Evolutionary conservation across 805 yeast genomes (phyloP).

Genomic region (Scheffersomyces amazonensis): DNA sequence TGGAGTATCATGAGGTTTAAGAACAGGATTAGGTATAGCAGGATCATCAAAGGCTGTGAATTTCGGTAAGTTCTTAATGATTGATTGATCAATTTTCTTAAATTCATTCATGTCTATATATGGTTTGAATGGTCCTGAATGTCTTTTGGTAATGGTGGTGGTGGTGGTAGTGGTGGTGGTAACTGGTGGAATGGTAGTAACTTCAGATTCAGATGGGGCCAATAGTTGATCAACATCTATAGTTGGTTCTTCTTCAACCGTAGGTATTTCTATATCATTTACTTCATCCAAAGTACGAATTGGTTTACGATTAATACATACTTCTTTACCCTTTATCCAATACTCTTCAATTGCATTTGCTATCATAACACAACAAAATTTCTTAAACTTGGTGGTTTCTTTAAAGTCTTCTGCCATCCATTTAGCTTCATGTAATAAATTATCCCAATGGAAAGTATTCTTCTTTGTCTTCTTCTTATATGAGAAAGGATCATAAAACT

Average conservation of each 20-base stretch:
- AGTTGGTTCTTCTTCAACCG: neutral
- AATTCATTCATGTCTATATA: constrained; percentile 41
- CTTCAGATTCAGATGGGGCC: constrained; percentile 2
- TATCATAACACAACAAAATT: constrained; percentile 64
- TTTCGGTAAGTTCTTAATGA: constrained; percentile 46
- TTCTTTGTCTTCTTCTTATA: constrained; percentile 15
- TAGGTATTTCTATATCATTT: neutral
- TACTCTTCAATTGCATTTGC: constrained; percentile 75
- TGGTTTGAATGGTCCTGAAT: constrained; percentile 41
- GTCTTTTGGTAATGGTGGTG: constrained; percentile 12
- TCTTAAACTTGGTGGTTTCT: constrained; percentile 66
- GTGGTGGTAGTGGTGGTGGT: constrained; percentile 17
- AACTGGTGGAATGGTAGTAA: constrained; percentile 1
- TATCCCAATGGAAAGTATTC: constrained; percentile 66
- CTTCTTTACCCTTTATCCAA: constrained; percentile 70
- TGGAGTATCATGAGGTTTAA: constrained; percentile 26
- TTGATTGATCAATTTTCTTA: constrained; percentile 44
- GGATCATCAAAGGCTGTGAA: constrained; percentile 45
- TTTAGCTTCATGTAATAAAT: constrained; percentile 68
- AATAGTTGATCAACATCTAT: neutral
- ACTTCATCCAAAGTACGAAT: constrained; percentile 15
- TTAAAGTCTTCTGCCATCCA: constrained; percentile 82
- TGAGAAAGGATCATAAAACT: constrained; percentile 64
- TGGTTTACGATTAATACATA: constrained; percentile 56
- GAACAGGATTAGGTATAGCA: constrained; percentile 15